Evolutionary conservation across 306 rosid species (phyloP), one percentile per base, ranked within the genome.

Genomic region (Trifolium dubium): DNA sequence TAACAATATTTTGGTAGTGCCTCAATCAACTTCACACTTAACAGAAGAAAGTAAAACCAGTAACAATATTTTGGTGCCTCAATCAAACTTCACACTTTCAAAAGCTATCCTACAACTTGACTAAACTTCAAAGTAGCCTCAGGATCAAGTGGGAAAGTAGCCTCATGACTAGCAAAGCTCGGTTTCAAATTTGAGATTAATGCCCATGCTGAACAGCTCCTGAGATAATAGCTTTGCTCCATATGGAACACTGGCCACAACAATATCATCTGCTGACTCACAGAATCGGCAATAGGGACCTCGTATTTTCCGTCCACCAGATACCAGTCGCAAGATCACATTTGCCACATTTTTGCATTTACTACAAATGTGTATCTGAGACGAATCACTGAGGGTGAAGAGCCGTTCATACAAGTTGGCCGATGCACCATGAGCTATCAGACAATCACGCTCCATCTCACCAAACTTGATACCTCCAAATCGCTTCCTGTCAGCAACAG

Each of bases 141-240:
- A 6, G 83, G 81, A 78, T 85, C 80, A 40, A 79, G 85, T 10
- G 66, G 82, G 75, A 88, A 90, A 76, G 83, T 78, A 68, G 23
- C 23, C 23, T 23, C 23, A 23, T 23, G 35, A 76, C 87, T 79
- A 95, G 75, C 97, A 86, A 23, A 79, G 81, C 64, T 80, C 72
- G 30, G 98, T 87, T 73, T 95, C 96, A 71, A 88, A 95, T 79
- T 95, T 92, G 10, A 95, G 87, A 72, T 54, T 86, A 11, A 95
- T 95, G n/a, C 98, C 99, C 99, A 92, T 92, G 89, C 96, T 89
- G 75, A 95, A 95, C 5, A 95, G 96, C 88, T 95, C 99, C 82
- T 92, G 99, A 82, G 84, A 81, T 85, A 95, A 32, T 13, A 92
- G 64, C 72, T 95, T 95, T 10, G 98, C 98, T 49, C 99, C 99